Percentiles rank a stretch among this genome's conserved stretches.
These are phyloP conservation scores for Sclerotiophoma versabilis DNA, from an alignment of 2,329 filamentous ascomycete species.

Conservation along the genomic window DNA sequence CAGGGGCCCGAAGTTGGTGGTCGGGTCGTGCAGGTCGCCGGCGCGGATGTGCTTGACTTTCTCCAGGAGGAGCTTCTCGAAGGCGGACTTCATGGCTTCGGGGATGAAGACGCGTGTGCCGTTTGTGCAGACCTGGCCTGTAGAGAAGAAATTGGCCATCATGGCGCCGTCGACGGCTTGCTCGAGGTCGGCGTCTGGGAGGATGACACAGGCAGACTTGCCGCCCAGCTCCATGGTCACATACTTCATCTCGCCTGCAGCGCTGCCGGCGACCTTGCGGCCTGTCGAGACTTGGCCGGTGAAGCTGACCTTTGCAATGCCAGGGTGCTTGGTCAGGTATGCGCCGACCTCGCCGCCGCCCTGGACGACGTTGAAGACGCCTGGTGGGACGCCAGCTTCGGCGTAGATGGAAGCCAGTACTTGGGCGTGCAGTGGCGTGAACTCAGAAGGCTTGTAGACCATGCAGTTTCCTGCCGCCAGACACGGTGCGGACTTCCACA, in stretches of 20 bases:
- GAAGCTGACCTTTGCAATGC: conserved; percentile 86
- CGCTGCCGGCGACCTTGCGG: conserved; percentile 78
- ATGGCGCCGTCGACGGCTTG: conserved; percentile 88
- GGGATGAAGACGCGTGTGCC: conserved; percentile 88
- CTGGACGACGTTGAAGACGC: conserved; percentile 88
- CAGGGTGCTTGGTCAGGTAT: conserved; percentile 74
- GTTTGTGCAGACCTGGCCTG: conserved; percentile 92
- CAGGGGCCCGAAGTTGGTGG: conserved; percentile 84
- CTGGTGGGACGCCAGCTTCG: conserved; percentile 79
- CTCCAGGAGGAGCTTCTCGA: conserved; percentile 72
- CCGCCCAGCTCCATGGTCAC: conserved; percentile 92
- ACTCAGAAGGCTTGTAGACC: conserved; percentile 90
- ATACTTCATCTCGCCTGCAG: conserved; percentile 83
- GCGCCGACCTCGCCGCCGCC: conserved; percentile 80
- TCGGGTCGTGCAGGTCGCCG: conserved; percentile 73
- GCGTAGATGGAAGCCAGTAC: conserved; percentile 77
- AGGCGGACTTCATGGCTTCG: conserved; percentile 66
- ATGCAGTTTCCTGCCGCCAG: conserved; percentile 87
- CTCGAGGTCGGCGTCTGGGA: conserved; percentile 79
- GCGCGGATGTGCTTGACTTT: conserved; percentile 75
- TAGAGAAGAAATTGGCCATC: conserved; percentile 93
- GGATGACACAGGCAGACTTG: conserved; percentile 80
- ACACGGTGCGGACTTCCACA: conserved; percentile 89
- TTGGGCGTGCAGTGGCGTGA: conserved; percentile 82
- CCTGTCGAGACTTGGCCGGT: conserved; percentile 87